phyloP scores from a whole-genome alignment of 805 yeast species.

The Barnettozyma sucrosica region DNA sequence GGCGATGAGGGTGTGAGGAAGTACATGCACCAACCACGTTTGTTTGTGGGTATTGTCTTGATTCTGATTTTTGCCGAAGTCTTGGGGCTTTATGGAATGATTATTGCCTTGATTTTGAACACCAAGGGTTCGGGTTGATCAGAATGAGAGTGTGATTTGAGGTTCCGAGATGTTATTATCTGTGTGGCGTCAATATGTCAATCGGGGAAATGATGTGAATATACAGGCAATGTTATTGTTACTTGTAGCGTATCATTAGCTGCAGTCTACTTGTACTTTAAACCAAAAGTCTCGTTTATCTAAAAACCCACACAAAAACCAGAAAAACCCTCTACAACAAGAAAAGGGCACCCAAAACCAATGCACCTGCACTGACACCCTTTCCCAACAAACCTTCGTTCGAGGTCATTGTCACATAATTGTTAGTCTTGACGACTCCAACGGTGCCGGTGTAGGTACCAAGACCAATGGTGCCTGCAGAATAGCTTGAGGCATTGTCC shows the following conservation, averaged over 20 bases:
- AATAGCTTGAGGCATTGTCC: conserved; percentile 38
- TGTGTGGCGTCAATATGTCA: neutral
- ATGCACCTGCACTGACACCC: conserved; percentile 2
- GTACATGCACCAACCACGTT: conserved; percentile 79
- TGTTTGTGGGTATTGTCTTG: conserved; percentile 85
- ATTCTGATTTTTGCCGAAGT: conserved; percentile 90
- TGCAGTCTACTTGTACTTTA: neutral
- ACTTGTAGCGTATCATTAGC: neutral
- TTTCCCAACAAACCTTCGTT: neutral
- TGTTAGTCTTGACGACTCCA: conserved; percentile 52
- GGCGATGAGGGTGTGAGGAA: conserved; percentile 92
- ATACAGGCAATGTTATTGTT: neutral
- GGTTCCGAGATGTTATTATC: too few species aligned
- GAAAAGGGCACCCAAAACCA: neutral
- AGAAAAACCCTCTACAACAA: neutral
- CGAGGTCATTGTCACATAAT: conserved; percentile 30
- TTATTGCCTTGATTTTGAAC: conserved; percentile 86
- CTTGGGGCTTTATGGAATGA: conserved; percentile 88
- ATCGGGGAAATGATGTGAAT: neutral
- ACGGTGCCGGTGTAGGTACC: conserved; percentile 68
- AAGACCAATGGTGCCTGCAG: conserved; percentile 64
- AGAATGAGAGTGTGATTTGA: neutral
- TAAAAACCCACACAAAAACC: neutral
- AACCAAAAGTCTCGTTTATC: neutral
- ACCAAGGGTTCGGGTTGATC: conserved; percentile 70